A percentile compares a stretch with the other conserved stretches of the same genome.
Conservation (phyloP, 352 stramenopile genomes). For the Globisporangium takayamanum region DNA sequence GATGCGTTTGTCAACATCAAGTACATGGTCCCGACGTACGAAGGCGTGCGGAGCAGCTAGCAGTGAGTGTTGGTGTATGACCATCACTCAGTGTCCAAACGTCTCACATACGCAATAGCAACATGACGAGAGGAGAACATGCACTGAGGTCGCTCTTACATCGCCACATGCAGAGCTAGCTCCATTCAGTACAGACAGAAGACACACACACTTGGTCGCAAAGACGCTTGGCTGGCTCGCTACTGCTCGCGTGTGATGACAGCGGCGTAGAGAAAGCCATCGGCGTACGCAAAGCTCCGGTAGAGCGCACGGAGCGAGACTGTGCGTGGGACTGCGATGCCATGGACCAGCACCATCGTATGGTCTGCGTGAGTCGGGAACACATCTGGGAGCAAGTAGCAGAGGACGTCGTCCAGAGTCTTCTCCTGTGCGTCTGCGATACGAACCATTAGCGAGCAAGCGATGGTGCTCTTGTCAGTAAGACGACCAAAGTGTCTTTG, state of each 20-base stretch:
- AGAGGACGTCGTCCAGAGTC: constrained; percentile 41
- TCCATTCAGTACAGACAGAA: background rate
- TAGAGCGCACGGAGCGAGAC: constrained; percentile 62
- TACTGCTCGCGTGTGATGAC: constrained; percentile 15
- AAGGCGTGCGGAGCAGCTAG: constrained; percentile 41
- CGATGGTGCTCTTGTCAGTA: background rate
- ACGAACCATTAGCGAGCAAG: background rate
- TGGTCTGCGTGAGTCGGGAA: constrained; percentile 21
- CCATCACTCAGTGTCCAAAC: background rate
- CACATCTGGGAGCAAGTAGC: constrained; percentile 55
- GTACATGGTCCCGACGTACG: constrained; percentile 95
- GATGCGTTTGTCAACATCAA: constrained; percentile 95
- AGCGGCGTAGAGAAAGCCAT: constrained; percentile 72
- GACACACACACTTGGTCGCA: background rate
- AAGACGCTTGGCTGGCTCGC: too few relatives aligned
- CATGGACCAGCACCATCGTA: constrained; percentile 44
- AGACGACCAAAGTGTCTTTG: background rate
- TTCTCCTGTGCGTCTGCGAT: constrained; percentile 27
- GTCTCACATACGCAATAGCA: background rate
- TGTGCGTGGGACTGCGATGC: constrained; percentile 34
- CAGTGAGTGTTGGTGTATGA: background rate
- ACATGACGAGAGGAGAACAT: too few relatives aligned
- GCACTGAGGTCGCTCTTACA: too few relatives aligned
- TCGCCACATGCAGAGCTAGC: too few relatives aligned
- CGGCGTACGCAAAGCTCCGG: constrained; percentile 55